phyloP scores from a whole-genome alignment of 164 flowering plant species.

The Buxus sempervirens region DNA sequence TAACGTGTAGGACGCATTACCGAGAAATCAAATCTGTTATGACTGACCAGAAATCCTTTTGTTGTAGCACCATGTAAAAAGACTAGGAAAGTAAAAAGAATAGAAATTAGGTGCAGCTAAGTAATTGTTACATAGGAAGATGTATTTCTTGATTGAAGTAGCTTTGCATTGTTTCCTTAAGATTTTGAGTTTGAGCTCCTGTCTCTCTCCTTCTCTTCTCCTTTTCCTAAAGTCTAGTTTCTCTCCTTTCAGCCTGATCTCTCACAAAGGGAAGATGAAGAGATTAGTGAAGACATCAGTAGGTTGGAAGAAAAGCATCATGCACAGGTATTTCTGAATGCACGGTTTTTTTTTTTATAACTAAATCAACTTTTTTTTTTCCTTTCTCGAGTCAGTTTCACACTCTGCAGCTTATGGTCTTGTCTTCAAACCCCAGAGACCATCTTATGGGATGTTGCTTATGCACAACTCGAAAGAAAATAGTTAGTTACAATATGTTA shows the following conservation, averaged over 20 bases:
- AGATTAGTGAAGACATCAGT: slow-evolving; percentile 47
- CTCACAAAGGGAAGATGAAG: slow-evolving; percentile 46
- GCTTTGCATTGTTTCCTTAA: too few relatives aligned
- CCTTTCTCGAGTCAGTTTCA: too few relatives aligned
- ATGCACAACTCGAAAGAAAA: neutral
- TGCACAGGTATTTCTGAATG: slow-evolving; percentile 46
- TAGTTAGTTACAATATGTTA: neutral
- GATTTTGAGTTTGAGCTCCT: too few relatives aligned
- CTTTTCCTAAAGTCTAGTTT: neutral
- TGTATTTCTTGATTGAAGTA: too few relatives aligned
- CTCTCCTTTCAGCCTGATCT: slow-evolving; percentile 42
- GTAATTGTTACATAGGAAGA: too few relatives aligned
- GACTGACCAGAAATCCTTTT: too few relatives aligned
- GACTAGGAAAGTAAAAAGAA: too few relatives aligned
- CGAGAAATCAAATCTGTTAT: too few relatives aligned
- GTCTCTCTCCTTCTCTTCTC: neutral
- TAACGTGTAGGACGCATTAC: too few relatives aligned
- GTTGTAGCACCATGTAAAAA: too few relatives aligned
- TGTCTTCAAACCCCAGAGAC: too few relatives aligned
- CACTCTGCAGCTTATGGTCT: neutral
- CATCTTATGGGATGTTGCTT: neutral
- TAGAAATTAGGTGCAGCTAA: too few relatives aligned
- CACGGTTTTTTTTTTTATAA: neutral
- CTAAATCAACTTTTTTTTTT: neutral
- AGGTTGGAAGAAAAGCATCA: slow-evolving; percentile 44